phyloP scores from a whole-genome alignment of 1,284 basidiomycete genomes.

The Ceratobasidium theobromae region DNA sequence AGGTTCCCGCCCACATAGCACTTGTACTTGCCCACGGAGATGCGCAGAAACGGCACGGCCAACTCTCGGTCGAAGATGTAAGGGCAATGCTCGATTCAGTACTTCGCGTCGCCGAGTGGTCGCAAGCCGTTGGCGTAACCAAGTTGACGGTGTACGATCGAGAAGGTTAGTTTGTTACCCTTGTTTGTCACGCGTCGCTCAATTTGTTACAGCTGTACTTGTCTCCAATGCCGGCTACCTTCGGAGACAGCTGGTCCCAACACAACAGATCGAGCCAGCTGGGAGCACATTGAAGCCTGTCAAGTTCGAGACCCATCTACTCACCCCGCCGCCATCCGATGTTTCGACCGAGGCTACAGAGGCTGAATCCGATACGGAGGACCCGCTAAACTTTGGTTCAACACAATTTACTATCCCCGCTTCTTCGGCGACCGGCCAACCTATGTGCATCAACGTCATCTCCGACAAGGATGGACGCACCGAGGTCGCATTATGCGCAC shows the following conservation, averaged over 20 bases:
- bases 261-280: neutral
- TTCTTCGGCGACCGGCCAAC: neutral
- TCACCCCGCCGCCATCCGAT: slow-evolving; percentile 30
- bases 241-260: slow-evolving; percentile 18
- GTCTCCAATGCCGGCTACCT: slow-evolving; percentile 28
- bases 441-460: slow-evolving; percentile 20
- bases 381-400: neutral
- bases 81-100: slow-evolving; percentile 32
- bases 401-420: slow-evolving; percentile 24
- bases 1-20: slow-evolving; percentile 24
- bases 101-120: slow-evolving; percentile 25
- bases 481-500: slow-evolving; percentile 30
- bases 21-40: slow-evolving; percentile 27
- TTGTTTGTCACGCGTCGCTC: neutral
- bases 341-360: slow-evolving; percentile 26
- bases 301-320: slow-evolving; percentile 15
- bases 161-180: neutral
- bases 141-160: slow-evolving; percentile 29
- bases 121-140: slow-evolving; percentile 1
- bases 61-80: slow-evolving; percentile 14
- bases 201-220: slow-evolving; percentile 11
- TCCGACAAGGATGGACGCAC: slow-evolving; percentile 31
- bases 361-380: neutral
- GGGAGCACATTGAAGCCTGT: slow-evolving; percentile 5
- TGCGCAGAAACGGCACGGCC: slow-evolving; percentile 29